These are phyloP conservation scores for Candida piceae DNA, from an alignment of 805 yeast species.

Conservation along the genomic window DNA sequence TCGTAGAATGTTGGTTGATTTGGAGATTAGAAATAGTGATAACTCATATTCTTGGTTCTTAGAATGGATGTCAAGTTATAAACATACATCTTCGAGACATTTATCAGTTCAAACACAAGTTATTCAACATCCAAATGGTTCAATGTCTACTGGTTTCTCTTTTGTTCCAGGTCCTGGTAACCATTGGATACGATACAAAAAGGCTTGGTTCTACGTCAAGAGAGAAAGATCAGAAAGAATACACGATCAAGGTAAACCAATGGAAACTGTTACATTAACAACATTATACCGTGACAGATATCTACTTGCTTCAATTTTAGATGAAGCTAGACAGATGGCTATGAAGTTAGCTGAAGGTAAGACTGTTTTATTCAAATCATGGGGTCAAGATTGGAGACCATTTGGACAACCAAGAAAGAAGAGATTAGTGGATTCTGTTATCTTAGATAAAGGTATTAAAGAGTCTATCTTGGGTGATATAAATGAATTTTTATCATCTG, in stretches of 20 bases:
- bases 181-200: slow-evolving; percentile 78
- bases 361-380: slow-evolving; percentile 87
- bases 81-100: slow-evolving; percentile 72
- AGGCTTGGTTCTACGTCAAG: slow-evolving; percentile 82
- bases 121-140: slow-evolving; percentile 88
- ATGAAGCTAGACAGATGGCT: slow-evolving; percentile 83
- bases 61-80: slow-evolving; percentile 90
- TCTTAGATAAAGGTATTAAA: slow-evolving; percentile 71
- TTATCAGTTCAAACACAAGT: slow-evolving; percentile 84
- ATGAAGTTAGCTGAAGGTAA: slow-evolving; percentile 82
- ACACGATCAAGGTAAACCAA: slow-evolving; percentile 89
- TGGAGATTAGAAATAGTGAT: slow-evolving; percentile 91
- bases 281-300: slow-evolving; percentile 79
- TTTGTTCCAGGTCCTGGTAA: slow-evolving; percentile 97
- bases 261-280: slow-evolving; percentile 92
- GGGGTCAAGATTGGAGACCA: slow-evolving; percentile 99
- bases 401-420: slow-evolving; percentile 94
- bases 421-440: slow-evolving; percentile 78
- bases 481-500: slow-evolving; percentile 68
- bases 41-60: slow-evolving; percentile 92
- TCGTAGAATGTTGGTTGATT: slow-evolving; percentile 80
- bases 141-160: slow-evolving; percentile 79
- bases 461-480: slow-evolving; percentile 68
- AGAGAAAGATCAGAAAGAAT: slow-evolving; percentile 88
- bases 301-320: slow-evolving; percentile 58